These are phyloP conservation scores for Rhodotorula diobovata DNA, from an alignment of 768 basidiomycete species.

Conservation along the genomic window DNA sequence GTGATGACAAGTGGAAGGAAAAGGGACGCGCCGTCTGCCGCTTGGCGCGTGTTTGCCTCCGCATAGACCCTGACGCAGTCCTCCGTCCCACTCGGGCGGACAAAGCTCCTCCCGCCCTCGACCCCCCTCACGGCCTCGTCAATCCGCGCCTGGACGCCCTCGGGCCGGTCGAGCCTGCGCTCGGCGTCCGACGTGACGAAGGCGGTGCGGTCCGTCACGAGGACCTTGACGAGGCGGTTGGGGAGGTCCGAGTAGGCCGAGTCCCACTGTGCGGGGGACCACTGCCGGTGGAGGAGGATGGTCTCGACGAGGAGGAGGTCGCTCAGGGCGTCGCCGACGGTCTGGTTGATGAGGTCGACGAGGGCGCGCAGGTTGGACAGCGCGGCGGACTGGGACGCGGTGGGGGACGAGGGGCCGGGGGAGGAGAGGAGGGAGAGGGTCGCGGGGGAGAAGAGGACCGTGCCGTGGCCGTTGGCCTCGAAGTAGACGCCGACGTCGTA, in stretches of 20 bases:
- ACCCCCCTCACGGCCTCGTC: conserved; percentile 73
- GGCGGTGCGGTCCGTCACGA: conserved; percentile 69
- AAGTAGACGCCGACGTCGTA: conserved; percentile 98
- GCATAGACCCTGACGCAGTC: conserved; percentile 97
- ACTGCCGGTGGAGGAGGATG: conserved; percentile 81
- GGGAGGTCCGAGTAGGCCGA: conserved; percentile 87
- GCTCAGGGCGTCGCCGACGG: conserved; percentile 92
- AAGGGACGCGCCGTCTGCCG: conserved; percentile 69
- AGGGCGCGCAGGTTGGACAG: conserved; percentile 59
- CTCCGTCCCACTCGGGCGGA: conserved; percentile 94
- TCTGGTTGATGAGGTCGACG: conserved; percentile 87
- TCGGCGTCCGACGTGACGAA: conserved; percentile 95
- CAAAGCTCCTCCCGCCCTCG: conserved; percentile 83
- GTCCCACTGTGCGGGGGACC: conserved; percentile 80
- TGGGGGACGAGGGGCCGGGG: conserved; percentile 63
- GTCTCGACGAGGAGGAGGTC: conserved; percentile 93
- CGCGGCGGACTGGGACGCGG: conserved; percentile 12
- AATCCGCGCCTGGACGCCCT: conserved; percentile 72
- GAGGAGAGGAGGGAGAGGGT: conserved; percentile 61
- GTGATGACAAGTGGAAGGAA: too few species aligned
- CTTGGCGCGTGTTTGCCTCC: conserved; percentile 68
- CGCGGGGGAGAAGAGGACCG: conserved; percentile 80
- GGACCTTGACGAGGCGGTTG: conserved; percentile 88
- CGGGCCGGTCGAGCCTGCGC: conserved; percentile 73
- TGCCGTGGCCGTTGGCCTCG: conserved; percentile 98